These are phyloP conservation scores for Trypethelium eluteriae DNA, from an alignment of 495 filamentous ascomycete species.

Conservation along the genomic window DNA sequence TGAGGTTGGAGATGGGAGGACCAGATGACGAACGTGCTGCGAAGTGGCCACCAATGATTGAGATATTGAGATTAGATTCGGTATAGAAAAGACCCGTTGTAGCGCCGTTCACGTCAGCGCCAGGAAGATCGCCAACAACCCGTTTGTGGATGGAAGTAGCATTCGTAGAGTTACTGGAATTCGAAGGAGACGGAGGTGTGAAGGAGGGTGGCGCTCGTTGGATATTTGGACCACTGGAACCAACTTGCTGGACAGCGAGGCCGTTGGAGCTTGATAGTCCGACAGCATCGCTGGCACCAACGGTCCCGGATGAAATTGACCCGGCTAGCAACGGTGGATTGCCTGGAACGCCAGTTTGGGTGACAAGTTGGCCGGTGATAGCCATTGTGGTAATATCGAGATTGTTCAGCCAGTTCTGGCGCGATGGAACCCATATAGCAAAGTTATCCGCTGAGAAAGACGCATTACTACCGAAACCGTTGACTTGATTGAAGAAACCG, in stretches of 20 bases:
- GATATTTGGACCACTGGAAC: conserved; percentile 5
- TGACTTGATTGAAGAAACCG: conserved; percentile 68
- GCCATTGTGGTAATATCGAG: conserved; percentile 57
- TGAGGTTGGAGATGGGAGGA: conserved; percentile 66
- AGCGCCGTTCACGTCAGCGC: conserved; percentile 53
- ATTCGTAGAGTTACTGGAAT: conserved; percentile 3
- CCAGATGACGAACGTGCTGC: conserved; percentile 60
- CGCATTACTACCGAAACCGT: conserved; percentile 54
- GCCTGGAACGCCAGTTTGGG: conserved; percentile 54
- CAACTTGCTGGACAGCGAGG: conserved; percentile 34
- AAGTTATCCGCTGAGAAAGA: conserved; percentile 63
- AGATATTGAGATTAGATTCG: conserved; percentile 62
- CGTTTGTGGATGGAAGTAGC: conserved; percentile 47
- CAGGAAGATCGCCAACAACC: conserved; percentile 37
- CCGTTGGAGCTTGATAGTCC: conserved; percentile 45
- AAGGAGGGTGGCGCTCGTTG: conserved; percentile 5
- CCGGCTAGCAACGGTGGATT: conserved; percentile 66
- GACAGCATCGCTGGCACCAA: conserved; percentile 62
- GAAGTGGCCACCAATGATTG: conserved; percentile 85
- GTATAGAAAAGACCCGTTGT: conserved; percentile 70
- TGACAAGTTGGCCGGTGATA: conserved; percentile 62
- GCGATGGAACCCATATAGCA: conserved; percentile 89
- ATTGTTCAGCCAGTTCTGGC: conserved; percentile 80
- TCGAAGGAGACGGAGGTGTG: background rate
- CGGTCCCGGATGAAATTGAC: conserved; percentile 60